Evolutionary conservation across 2,329 filamentous ascomycete species (phyloP), one percentile per base, ranked within the genome.

Genomic region (Ceratocystis diversiconidia): DNA sequence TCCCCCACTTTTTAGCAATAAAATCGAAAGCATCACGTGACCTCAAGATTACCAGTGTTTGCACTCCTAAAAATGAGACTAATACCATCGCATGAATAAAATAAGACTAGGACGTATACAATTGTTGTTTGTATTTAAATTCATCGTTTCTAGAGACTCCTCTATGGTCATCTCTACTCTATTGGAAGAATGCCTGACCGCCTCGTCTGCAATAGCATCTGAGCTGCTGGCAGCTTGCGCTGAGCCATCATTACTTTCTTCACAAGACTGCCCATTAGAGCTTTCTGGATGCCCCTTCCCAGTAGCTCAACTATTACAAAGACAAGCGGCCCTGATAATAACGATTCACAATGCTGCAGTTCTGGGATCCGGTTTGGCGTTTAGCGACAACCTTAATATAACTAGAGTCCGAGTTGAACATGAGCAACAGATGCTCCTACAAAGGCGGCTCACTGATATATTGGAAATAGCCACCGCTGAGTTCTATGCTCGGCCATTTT

Each of bases 401-500:
- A 17, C 55, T 3, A 19, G 22, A 19, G 30, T 8, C 15, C 28
- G 3, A 28, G 55, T 25, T 59, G 55, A 36, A 25, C 5, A 17
- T 36, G 55, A 2, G 43, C 61, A 32, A 2, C 32, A 22, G n/a
- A 43, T 3, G 17, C 41, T 65, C 12, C 43, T 67, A 22, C 43
- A 62, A n/a, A 63, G 50, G 10, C 60, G 66, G n/a, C 32, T 67
- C 6, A 50, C 63, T 12, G 61, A 67, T 61, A 60, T 67, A 36
- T 60, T 65, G 22, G 63, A 67, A 32, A 64, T 67, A 4, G 63
- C 66, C 7, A 52, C 52, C 1, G 59, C 63, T 15, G 59, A 67
- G 52, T 67, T 67, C 55, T 67, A 67, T 25, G 66, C 66, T 30
- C 50, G 61, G 15, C 66, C 66, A 15, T 67, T 67, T 41, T 61